Evolutionary conservation across 2,329 filamentous ascomycete genomes (phyloP).

Genomic region (Aspergillus novofumigatus): DNA sequence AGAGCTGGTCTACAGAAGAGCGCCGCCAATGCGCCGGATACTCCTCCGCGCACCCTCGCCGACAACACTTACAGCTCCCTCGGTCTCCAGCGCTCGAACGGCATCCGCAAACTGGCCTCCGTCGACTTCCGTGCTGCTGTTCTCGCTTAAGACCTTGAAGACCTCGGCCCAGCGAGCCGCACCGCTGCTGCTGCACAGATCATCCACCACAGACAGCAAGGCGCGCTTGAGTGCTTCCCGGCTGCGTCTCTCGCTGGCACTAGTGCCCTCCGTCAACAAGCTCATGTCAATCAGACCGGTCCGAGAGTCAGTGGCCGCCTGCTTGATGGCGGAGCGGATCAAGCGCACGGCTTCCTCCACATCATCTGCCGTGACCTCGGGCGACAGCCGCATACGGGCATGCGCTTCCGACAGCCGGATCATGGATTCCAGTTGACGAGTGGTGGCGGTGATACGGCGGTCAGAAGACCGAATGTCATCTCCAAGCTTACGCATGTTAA

Average conservation of each 20-base stretch:
- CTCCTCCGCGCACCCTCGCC: conserved; percentile 82
- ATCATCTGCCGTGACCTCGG: conserved; percentile 71
- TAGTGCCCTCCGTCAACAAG: conserved; percentile 89
- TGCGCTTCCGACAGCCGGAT: conserved; percentile 95
- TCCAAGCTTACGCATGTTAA: conserved; percentile 91
- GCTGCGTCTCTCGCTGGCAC: conserved; percentile 76
- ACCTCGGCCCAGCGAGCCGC: conserved; percentile 76
- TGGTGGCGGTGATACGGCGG: conserved; percentile 96
- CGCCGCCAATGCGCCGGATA: conserved; percentile 68
- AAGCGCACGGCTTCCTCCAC: conserved; percentile 87
- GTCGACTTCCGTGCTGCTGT: conserved; percentile 66
- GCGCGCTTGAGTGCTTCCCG: conserved; percentile 81
- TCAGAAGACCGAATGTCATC: conserved; percentile 82
- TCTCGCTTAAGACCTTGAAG: conserved; percentile 66
- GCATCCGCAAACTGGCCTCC: conserved; percentile 77
- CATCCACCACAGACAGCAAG: conserved; percentile 70
- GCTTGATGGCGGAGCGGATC: conserved; percentile 92
- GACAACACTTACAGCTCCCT: conserved; percentile 73
- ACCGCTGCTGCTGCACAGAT: conserved; percentile 64
- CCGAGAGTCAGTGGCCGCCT: conserved; percentile 88
- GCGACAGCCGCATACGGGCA: conserved; percentile 89
- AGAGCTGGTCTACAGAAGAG: conserved; percentile 8
- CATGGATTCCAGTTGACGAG: conserved; percentile 95
- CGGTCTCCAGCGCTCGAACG: conserved; percentile 73
- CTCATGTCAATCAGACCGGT: conserved; percentile 96